These are phyloP conservation scores for Suhomyces prunicola DNA, from an alignment of 805 yeast species.

Conservation along the genomic window DNA sequence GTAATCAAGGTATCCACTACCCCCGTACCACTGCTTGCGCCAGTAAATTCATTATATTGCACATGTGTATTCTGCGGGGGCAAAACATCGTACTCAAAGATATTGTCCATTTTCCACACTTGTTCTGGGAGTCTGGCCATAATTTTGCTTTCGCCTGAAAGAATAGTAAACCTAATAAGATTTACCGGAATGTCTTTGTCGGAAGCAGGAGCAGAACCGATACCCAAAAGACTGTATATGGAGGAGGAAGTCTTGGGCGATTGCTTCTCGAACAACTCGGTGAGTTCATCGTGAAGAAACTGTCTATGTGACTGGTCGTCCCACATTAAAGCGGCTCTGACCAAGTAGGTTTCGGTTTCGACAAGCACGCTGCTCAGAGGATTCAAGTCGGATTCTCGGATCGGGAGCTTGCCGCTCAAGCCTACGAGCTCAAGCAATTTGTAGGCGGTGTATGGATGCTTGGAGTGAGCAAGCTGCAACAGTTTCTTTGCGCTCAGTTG, in stretches of 20 bases:
- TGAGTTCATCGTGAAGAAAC: slow-evolving; percentile 47
- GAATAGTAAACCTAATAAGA: slow-evolving; percentile 61
- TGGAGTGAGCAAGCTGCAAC: slow-evolving; percentile 48
- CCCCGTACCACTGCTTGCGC: slow-evolving; percentile 12
- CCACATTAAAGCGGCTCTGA: slow-evolving; percentile 57
- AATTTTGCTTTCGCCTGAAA: slow-evolving; percentile 67
- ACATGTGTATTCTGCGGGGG: slow-evolving; percentile 50
- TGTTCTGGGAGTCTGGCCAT: slow-evolving; percentile 66
- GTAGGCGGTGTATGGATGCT: slow-evolving; percentile 57
- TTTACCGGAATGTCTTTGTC: slow-evolving; percentile 50
- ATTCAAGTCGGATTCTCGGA: slow-evolving; percentile 19
- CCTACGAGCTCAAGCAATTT: slow-evolving; percentile 50
- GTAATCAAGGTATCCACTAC: slow-evolving; percentile 19
- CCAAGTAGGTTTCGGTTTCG: slow-evolving; percentile 55
- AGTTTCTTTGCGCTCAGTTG: slow-evolving; percentile 44
- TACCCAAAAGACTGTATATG: neutral
- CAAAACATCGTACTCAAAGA: slow-evolving; percentile 67
- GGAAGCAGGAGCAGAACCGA: slow-evolving; percentile 7
- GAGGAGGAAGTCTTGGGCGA: slow-evolving; percentile 3
- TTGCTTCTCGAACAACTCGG: slow-evolving; percentile 7
- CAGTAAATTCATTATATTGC: slow-evolving; percentile 40
- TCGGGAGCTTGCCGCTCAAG: slow-evolving; percentile 19
- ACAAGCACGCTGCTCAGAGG: slow-evolving; percentile 33
- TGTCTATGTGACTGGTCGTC: slow-evolving; percentile 43
- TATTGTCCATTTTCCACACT: slow-evolving; percentile 60